Percentiles rank a stretch among this genome's conserved stretches.
These are phyloP conservation scores for Fraxinus nigra DNA, from an alignment of 305 asterid genomes.

Conservation along the genomic window DNA sequence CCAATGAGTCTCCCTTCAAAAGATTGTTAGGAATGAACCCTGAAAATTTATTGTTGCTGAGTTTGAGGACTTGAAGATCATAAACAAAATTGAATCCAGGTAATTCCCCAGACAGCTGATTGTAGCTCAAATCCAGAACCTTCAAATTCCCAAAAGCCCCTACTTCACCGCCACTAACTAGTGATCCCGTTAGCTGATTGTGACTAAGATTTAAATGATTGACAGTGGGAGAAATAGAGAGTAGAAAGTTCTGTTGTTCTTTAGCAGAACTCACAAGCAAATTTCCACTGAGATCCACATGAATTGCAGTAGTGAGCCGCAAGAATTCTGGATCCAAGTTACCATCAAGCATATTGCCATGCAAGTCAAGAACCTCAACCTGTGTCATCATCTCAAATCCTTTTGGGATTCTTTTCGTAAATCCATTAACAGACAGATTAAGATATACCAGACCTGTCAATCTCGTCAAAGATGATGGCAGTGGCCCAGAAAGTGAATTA, in stretches of 20 bases:
- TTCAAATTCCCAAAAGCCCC: conserved; percentile 66
- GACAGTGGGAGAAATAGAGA: conserved; percentile 60
- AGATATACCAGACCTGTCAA: conserved; percentile 59
- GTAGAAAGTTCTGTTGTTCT: conserved; percentile 43
- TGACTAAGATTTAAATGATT: conserved; percentile 75
- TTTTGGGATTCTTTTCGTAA: conserved; percentile 65
- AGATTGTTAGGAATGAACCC: conserved; percentile 80
- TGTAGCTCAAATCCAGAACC: conserved; percentile 89
- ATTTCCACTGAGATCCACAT: conserved; percentile 83
- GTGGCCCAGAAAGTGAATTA: conserved; percentile 66
- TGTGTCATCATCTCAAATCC: conserved; percentile 73
- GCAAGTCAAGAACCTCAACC: conserved; percentile 78
- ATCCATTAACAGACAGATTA: conserved; percentile 64
- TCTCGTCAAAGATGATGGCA: conserved; percentile 59
- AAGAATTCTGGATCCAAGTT: conserved; percentile 60
- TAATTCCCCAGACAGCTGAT: conserved; percentile 81
- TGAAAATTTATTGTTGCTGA: conserved; percentile 68
- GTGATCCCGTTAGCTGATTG: conserved; percentile 68
- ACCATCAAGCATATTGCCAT: conserved; percentile 82
- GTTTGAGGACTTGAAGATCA: conserved; percentile 79
- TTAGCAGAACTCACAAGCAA: conserved; percentile 47
- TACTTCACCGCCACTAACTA: conserved; percentile 60
- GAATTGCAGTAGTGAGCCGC: conserved; percentile 65
- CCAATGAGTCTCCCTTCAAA: conserved; percentile 80
- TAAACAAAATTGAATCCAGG: conserved; percentile 85